Conservation (phyloP, 2,329 filamentous ascomycete species). For the Daldinia eschscholtzii region DNA sequence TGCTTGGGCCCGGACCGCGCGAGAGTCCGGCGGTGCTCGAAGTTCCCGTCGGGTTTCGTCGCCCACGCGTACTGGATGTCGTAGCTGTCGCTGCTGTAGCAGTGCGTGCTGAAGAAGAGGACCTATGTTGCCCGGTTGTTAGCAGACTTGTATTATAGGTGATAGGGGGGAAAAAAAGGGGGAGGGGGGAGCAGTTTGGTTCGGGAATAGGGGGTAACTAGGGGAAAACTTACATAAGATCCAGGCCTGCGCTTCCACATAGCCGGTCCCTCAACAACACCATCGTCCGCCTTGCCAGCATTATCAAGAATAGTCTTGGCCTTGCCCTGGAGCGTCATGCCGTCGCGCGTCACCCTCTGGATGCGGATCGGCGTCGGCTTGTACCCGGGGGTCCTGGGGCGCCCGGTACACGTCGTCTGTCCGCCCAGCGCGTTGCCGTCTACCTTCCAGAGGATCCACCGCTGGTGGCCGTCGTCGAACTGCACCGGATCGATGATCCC, state of each 20-base stretch:
- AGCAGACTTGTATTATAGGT: no score
- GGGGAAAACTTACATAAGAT: neutral
- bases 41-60: conserved; percentile 12
- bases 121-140: neutral
- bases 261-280: neutral
- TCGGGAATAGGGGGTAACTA: no score
- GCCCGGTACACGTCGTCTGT: conserved; percentile 16
- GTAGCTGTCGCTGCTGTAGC: conserved; percentile 28
- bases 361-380: conserved; percentile 15
- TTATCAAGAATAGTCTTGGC: neutral
- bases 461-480: conserved; percentile 16
- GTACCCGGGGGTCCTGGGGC: conserved; percentile 6
- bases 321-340: neutral
- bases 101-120: conserved; percentile 32
- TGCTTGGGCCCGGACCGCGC: conserved; percentile 1
- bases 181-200: neutral
- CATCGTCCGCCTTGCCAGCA: neutral
- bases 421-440: conserved; percentile 28
- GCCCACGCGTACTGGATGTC: conserved; percentile 29
- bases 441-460: conserved; percentile 24
- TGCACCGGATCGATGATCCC: conserved; percentile 23
- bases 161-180: neutral
- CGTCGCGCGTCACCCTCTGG: neutral
- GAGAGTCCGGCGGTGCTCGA: conserved; percentile 16
- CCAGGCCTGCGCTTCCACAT: conserved; percentile 1